Evolutionary conservation across 371 early-diverging fungal species (phyloP), one percentile per base, ranked within the genome.

Genomic region (Mortierella sp.): DNA sequence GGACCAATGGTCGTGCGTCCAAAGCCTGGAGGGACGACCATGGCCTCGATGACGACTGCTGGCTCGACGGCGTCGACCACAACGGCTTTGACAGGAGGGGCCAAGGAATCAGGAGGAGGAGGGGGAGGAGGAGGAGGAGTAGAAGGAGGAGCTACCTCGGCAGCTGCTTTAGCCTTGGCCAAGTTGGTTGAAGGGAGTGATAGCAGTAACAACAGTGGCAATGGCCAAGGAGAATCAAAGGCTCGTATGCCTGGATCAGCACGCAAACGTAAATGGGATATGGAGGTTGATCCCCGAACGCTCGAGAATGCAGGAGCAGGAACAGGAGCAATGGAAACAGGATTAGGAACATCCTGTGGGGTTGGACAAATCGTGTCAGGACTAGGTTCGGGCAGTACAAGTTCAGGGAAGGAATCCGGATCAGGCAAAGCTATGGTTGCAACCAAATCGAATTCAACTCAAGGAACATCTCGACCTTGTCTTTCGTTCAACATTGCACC

Each of bases 401-500:
- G n/a, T 23, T 44, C 59, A 16, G 65, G 44, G 19, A n/a, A 30
- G 59, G 45, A 21, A 14, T 7, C 45, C 29, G 62, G 26, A 55
- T n/a, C 63, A 53, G 52, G 26, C 45, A 6, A 43, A 25, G 46
- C 19, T 28, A 53, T 19, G 26, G 4, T 11, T 19, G 23, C 25
- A 26, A 53, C 25, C 5, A 53, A 53, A 50, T 50, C 50, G 21
- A 23, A 23, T 9, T 23, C 23, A 7, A 12, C 9, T 9, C 53
- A 26, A 26, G 21, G 4, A 26, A 23, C 53, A 53, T n/a, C 64
- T 47, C 47, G 80, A 46, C 80, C 80, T 1, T 79, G 80, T 37
- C 52, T 79, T 37, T 79, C 80, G 26, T 73, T 57, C 55, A 79
- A 79, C 67, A 70, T 79, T 52, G 80, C 80, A n/a, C 80, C 80